These are phyloP conservation scores for Tetradesmus lagerheimii DNA, from an alignment of 139 green algal species.

Conservation along the genomic window DNA sequence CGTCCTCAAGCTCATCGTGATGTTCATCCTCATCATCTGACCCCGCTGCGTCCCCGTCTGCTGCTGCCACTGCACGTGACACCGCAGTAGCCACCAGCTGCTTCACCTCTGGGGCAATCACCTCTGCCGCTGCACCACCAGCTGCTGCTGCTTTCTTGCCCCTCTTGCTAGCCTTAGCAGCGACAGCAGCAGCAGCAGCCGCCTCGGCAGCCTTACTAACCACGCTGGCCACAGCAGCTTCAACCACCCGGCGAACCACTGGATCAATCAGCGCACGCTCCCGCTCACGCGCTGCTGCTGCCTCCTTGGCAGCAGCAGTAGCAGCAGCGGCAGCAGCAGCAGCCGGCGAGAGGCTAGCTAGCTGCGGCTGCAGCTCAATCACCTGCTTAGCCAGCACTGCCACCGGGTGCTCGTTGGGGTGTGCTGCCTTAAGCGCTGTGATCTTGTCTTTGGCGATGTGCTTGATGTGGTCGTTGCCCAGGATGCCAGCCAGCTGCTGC, in stretches of 20 bases:
- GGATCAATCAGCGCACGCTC: neutral
- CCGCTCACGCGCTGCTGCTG: neutral
- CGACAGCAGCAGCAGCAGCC: neutral
- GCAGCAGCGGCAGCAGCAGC: neutral
- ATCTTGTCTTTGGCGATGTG: conserved; percentile 37
- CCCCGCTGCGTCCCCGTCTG: neutral
- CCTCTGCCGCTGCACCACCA: neutral
- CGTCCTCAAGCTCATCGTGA: neutral
- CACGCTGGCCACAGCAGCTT: neutral
- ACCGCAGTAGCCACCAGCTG: neutral
- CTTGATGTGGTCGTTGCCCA: conserved; percentile 51
- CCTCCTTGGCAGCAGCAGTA: neutral
- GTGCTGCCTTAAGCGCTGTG: neutral
- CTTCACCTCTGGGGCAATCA: neutral
- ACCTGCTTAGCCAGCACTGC: conserved; percentile 21
- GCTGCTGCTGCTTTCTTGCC: neutral
- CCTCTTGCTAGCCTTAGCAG: neutral
- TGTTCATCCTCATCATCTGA: neutral
- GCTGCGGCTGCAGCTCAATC: conserved; percentile 27
- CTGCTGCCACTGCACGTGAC: neutral
- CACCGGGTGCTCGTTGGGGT: neutral
- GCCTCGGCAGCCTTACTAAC: neutral
- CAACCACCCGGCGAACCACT: conserved; percentile 5
- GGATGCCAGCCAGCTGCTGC: conserved; percentile 40
- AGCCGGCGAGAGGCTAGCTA: conserved; percentile 12